Percentiles rank a stretch among this genome's conserved stretches.
phyloP scores from a whole-genome alignment of 1,139 yeast species.

The Taphrina pruni region DNA sequence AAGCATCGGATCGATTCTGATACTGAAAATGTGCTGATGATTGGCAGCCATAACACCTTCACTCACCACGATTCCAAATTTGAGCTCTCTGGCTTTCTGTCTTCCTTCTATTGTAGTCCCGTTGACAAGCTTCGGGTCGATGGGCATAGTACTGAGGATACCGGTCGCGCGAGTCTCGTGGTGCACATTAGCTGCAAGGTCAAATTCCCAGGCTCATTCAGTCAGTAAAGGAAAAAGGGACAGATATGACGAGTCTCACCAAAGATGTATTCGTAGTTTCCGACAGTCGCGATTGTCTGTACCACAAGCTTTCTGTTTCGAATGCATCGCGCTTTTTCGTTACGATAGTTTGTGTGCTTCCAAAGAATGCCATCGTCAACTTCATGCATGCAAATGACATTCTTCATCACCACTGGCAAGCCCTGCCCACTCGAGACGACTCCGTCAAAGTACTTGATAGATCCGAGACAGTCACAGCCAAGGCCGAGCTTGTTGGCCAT shows the following conservation, averaged over 20 bases:
- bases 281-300: conserved; percentile 82
- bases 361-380: conserved; percentile 79
- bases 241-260: background rate
- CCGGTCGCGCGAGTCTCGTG: conserved; percentile 80
- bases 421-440: conserved; percentile 71
- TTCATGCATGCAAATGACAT: conserved; percentile 82
- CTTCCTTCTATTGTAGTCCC: conserved; percentile 19
- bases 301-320: conserved; percentile 75
- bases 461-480: conserved; percentile 87
- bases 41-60: conserved; percentile 84
- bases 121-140: conserved; percentile 56
- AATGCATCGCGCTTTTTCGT: conserved; percentile 73
- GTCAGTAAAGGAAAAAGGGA: background rate
- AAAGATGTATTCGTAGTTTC: conserved; percentile 70
- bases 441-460: conserved; percentile 78
- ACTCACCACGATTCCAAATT: conserved; percentile 80
- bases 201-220: conserved; percentile 71
- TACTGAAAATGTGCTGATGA: conserved; percentile 82
- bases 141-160: conserved; percentile 71
- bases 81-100: conserved; percentile 49
- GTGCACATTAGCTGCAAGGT: conserved; percentile 82
- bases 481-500: conserved; percentile 78
- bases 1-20: conserved; percentile 77
- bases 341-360: conserved; percentile 85
- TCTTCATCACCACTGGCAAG: conserved; percentile 70